Evolutionary conservation across 1,284 basidiomycete genomes (phyloP).

Genomic region (Trichosporon sp.): DNA sequence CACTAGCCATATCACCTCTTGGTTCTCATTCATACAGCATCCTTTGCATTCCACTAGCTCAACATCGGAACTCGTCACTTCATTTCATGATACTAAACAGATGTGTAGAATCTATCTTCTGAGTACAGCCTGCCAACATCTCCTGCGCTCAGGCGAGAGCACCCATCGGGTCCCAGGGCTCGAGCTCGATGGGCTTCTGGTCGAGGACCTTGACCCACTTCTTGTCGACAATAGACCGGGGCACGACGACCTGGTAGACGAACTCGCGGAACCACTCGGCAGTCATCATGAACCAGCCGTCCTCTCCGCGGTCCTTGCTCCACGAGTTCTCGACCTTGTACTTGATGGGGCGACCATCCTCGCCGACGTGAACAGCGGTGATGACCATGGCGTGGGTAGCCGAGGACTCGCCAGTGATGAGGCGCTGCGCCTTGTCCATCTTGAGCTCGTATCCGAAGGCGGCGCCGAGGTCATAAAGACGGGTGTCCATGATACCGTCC

Average conservation of each 20-base stretch:
- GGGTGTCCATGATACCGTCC: slow-evolving; percentile 78
- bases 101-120: background rate
- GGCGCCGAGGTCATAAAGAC: slow-evolving; percentile 74
- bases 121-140: background rate
- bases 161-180: slow-evolving; percentile 88
- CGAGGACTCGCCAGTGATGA: slow-evolving; percentile 68
- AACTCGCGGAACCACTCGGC: slow-evolving; percentile 86
- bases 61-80: background rate
- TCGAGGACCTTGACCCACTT: slow-evolving; percentile 77
- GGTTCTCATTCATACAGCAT: background rate
- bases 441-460: slow-evolving; percentile 58
- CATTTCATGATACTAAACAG: background rate
- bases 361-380: slow-evolving; percentile 81
- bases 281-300: slow-evolving; percentile 90
- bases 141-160: slow-evolving; percentile 8
- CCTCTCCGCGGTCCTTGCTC: slow-evolving; percentile 72
- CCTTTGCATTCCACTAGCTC: background rate
- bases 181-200: slow-evolving; percentile 60
- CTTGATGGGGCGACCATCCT: slow-evolving; percentile 65
- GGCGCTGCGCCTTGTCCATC: slow-evolving; percentile 74
- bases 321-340: slow-evolving; percentile 96
- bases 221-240: slow-evolving; percentile 68
- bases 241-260: slow-evolving; percentile 69
- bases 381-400: slow-evolving; percentile 67
- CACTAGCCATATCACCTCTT: background rate